These are phyloP conservation scores for Lentithecium fluviatile DNA, from an alignment of 495 filamentous ascomycete genomes.

Conservation along the genomic window DNA sequence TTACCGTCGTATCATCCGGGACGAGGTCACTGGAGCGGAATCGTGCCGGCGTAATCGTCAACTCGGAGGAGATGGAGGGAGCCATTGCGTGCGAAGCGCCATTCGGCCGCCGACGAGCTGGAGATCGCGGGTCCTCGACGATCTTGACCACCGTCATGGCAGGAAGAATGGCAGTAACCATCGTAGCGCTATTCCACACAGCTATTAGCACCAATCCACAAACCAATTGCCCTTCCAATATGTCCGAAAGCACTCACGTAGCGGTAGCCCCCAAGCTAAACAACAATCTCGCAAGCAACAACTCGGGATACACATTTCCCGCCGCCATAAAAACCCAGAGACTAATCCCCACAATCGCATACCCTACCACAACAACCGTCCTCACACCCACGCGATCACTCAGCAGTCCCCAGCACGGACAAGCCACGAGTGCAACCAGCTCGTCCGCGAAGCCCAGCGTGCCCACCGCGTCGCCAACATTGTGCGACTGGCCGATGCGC, in stretches of 20 bases:
- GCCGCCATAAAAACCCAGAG: constrained; percentile 82
- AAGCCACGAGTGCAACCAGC: constrained; percentile 83
- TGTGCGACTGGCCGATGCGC: constrained; percentile 70
- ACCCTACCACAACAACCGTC: constrained; percentile 66
- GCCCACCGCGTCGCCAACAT: constrained; percentile 86
- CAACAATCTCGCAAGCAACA: constrained; percentile 78
- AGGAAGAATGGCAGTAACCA: constrained; percentile 95
- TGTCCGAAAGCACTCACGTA: constrained; percentile 51
- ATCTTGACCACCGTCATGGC: constrained; percentile 59
- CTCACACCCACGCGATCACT: constrained; percentile 86
- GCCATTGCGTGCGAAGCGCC: constrained; percentile 34
- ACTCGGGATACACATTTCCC: constrained; percentile 81
- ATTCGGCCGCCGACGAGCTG: constrained; percentile 11
- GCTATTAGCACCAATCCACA: constrained; percentile 20
- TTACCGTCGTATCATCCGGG: background rate
- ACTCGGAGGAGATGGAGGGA: constrained; percentile 42
- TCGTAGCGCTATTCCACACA: constrained; percentile 61
- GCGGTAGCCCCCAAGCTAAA: constrained; percentile 92
- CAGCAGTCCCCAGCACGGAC: constrained; percentile 87
- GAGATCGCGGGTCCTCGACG: constrained; percentile 21
- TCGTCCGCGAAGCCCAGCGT: constrained; percentile 97
- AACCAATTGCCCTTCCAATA: background rate
- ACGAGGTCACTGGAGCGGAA: constrained; percentile 38
- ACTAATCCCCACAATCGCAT: constrained; percentile 71
- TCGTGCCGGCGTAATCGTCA: constrained; percentile 46